Evolutionary conservation across 2,329 filamentous ascomycete species (phyloP).

Genomic region (Apiospora koreana): DNA sequence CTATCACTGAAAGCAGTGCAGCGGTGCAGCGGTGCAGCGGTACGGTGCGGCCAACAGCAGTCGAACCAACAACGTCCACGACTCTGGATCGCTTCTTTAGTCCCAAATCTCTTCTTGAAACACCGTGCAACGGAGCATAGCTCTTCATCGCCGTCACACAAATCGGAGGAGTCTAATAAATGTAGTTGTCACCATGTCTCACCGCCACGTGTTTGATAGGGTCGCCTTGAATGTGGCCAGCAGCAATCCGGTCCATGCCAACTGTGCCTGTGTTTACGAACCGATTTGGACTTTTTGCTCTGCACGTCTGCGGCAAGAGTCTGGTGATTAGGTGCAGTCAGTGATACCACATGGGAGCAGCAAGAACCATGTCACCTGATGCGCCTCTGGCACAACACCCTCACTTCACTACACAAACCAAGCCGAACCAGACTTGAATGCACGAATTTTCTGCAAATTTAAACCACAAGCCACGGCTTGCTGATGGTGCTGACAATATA

Average conservation of each 20-base stretch:
- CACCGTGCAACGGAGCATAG: not conserved
- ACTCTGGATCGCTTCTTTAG: not conserved
- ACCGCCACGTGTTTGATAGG: constrained; percentile 9
- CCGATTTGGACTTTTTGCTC: not conserved
- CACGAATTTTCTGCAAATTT: not conserved
- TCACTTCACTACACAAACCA: not conserved
- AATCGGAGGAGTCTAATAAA: not conserved
- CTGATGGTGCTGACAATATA: constrained; percentile 4
- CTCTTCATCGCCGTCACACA: not conserved
- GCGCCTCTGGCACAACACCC: not conserved
- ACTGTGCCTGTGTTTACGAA: not conserved
- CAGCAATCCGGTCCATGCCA: not conserved
- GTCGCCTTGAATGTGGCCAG: constrained; percentile 1
- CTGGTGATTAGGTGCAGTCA: not conserved
- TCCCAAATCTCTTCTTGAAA: constrained; percentile 6
- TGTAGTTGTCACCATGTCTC: not conserved
- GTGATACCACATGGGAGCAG: not conserved
- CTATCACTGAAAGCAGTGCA: not conserved
- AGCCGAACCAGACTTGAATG: no score
- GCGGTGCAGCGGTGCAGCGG: no score
- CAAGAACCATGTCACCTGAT: not conserved
- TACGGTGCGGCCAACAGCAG: not conserved
- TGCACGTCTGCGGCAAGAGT: not conserved
- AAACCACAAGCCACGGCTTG: not conserved
- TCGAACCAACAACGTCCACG: constrained; percentile 1